phyloP scores from a whole-genome alignment of 2,329 filamentous ascomycete genomes.

The Aspergillus felis region DNA sequence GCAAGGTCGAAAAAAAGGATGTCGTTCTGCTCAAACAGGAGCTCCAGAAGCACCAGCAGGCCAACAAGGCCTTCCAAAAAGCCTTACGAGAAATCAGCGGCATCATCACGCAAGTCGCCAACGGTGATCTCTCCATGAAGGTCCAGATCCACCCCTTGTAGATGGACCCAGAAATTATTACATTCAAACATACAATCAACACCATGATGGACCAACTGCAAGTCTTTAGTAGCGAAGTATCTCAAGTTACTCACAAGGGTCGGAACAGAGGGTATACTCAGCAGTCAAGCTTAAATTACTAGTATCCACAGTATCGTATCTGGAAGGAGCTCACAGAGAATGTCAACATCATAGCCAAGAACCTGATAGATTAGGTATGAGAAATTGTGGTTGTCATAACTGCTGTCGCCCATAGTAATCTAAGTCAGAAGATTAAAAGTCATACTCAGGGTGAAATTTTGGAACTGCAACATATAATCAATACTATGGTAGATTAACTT shows the following conservation, averaged over 20 bases:
- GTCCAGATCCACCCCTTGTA: constrained; percentile 93
- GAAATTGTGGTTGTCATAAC: constrained; percentile 83
- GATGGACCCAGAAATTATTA: constrained; percentile 96
- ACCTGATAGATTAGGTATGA: constrained; percentile 77
- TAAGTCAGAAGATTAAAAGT: constrained; percentile 79
- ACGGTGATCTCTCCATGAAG: constrained; percentile 93
- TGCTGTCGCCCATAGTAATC: constrained; percentile 75
- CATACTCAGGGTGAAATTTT: constrained; percentile 78
- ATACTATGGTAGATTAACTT: constrained; percentile 84
- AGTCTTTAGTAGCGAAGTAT: constrained; percentile 94
- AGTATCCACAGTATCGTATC: constrained; percentile 91
- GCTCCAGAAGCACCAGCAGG: constrained; percentile 93
- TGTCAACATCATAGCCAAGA: constrained; percentile 80
- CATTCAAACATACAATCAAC: constrained; percentile 97
- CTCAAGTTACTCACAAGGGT: constrained; percentile 88
- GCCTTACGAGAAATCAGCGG: constrained; percentile 93
- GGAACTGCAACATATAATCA: constrained; percentile 79
- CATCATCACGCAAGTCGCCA: constrained; percentile 93
- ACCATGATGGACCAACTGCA: constrained; percentile 99
- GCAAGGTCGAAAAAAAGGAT: constrained; percentile 78
- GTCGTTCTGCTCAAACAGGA: constrained; percentile 88
- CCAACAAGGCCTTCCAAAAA: constrained; percentile 98
- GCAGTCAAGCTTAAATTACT: constrained; percentile 88
- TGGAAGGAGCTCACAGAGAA: constrained; percentile 97
- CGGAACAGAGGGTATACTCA: constrained; percentile 89